Evolutionary conservation across 192 early-diverging fungal species (phyloP), one percentile per base, ranked within the genome.

Genomic region (Coemansia sp.): DNA sequence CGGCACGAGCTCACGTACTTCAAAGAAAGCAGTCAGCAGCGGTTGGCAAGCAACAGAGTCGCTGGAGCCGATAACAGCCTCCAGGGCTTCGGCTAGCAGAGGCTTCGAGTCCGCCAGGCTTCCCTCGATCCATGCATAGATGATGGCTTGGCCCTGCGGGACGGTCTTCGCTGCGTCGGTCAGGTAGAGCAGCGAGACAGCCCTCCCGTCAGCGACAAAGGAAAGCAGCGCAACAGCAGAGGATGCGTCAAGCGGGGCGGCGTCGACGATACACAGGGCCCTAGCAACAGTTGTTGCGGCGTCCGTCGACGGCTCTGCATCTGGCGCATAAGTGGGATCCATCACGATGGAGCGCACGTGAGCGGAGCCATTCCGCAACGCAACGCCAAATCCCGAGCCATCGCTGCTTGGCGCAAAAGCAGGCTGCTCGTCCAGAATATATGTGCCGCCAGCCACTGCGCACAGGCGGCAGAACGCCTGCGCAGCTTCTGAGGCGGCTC

Each of bases 361-460:
- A 0, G 71, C 85, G 43, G 39, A 85, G 41, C 61, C 82, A 62
- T 64, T 84, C 76, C 15, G 77, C 73, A 59, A 66, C 77, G 15
- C 55, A 30, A 71, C 81, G 70, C 12, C 75, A 64, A 39, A 90
- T 8, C 62, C 81, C 66, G 6, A 52, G 58, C 60, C 80, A 77
- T 36, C 34, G 15, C 68, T 61, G 46, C 69, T 64, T 0, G 51
- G 82, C 70, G 39, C 20, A 26, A 72, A 51, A 0, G 69, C 63
- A 11, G 92, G 56, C 0, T 71, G 65, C 55, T 89, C 86, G 39
- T 86, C 81, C 24, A 98, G 81, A 64, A 98, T 92, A 65, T 96
- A 98, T 12, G 88, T 90, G 18, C 96, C 95, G 30, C 94, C 94
- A 69, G 92, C 88, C 1, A 98, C 96, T 8, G 96, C 96, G 44